Base-by-base conservation (phyloP, 2,329 filamentous ascomycete species). In the Mycosphaerella sp. region DNA sequence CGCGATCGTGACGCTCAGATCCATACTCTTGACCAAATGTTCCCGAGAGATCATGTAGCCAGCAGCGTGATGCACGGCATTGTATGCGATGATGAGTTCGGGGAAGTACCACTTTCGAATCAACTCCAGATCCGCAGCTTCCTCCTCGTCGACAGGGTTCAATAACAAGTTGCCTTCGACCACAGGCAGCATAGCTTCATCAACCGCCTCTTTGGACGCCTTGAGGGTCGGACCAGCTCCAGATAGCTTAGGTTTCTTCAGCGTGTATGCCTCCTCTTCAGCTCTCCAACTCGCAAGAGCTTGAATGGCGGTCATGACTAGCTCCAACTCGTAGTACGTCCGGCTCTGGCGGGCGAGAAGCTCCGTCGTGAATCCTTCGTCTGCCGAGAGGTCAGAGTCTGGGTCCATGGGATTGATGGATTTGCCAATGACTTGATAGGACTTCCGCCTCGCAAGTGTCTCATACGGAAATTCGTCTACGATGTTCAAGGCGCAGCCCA, bases 21-120 rank as follows among this genome's bases (percentile, higher is more conserved):
- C 88, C 87, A 98, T 92, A 64, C 85, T 87, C 66, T 92, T 84
- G 26, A 93, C 78, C 14, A 95, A 77, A 60, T 86, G 81, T 55
- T 92, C 87, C 42, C 89, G 83, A 44, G 83, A 85, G 42, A 95
- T 75, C 46, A 82, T 79, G 45, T 83, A 84, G 3, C 89, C 89
- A 0, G 87, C 86, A 66, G 86, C 87, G 68, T 95, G 87, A 47
- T 97, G 75, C 1, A 87, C 84, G 64, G 81, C 85, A 67, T 93
- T 82, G 69, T 93, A 96, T 2, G 87, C 88, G 47, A 98, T 78
- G 41, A 95, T 77, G 14, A 88, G 80, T 68, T 96, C 90, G 1
- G 93, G 91, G 2, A 98, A 78, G 70, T 95, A 97, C 0, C 82
- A 80, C 51, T 83, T 80, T 60, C 90, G 83, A 48, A 97, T 81